phyloP scores from a whole-genome alignment of 1,139 yeast species.

The Candida sanyaensis region DNA sequence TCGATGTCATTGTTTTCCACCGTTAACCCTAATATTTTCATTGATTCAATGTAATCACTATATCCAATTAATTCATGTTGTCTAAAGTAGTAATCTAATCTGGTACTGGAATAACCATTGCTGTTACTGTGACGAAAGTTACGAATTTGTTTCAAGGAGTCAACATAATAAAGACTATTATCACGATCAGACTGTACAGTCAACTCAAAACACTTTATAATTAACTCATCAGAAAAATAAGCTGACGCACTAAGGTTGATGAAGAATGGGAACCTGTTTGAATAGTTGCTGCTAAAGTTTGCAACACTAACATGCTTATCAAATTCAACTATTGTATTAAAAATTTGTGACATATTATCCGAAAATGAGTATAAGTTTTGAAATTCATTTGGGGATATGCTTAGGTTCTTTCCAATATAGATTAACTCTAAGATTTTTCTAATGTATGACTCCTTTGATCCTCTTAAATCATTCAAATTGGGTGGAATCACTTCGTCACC shows the following conservation, averaged over 20 bases:
- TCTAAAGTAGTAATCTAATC: constrained; percentile 49
- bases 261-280: constrained; percentile 29
- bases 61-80: constrained; percentile 62
- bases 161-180: constrained; percentile 65
- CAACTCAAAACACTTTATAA: constrained; percentile 62
- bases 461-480: constrained; percentile 30
- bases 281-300: constrained; percentile 12
- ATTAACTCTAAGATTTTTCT: constrained; percentile 52
- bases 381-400: constrained; percentile 29
- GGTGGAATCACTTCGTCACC: constrained; percentile 62
- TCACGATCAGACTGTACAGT: constrained; percentile 54
- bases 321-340: constrained; percentile 38
- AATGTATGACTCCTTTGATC: constrained; percentile 46
- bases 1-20: constrained; percentile 13
- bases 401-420: constrained; percentile 35
- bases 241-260: constrained; percentile 60
- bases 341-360: constrained; percentile 37
- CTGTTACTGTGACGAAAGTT: constrained; percentile 12
- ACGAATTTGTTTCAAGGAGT: constrained; percentile 42
- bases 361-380: constrained; percentile 41
- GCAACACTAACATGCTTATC: constrained; percentile 39
- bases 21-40: constrained; percentile 54
- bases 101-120: constrained; percentile 14
- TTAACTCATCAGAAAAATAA: constrained; percentile 61
- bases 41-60: constrained; percentile 58